Conservation (phyloP, 228 moss, liverwort and hornwort species). For the Sphagnum magellanicum region DNA sequence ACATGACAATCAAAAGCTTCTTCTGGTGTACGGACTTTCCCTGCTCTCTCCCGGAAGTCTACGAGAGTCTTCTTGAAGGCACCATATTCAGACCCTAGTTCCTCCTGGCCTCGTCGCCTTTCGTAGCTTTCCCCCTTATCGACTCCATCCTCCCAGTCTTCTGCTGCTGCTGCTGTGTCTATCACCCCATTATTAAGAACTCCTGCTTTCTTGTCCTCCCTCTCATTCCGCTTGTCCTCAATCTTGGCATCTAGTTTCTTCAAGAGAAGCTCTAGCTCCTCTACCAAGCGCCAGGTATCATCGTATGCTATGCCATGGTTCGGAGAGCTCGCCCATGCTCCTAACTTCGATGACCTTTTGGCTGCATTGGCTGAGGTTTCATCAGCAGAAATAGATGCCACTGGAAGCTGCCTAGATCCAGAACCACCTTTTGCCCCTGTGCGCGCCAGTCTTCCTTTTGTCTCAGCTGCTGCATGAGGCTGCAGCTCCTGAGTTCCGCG, state of each 20-base stretch:
- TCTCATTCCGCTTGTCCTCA: constrained; percentile 72
- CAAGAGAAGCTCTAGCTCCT: constrained; percentile 65
- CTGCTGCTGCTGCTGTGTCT: constrained; percentile 27
- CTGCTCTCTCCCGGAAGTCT: constrained; percentile 61
- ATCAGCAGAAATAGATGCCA: constrained; percentile 60
- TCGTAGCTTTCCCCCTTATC: constrained; percentile 48
- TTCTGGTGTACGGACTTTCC: constrained; percentile 52
- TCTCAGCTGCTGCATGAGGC: background rate
- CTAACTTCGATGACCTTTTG: constrained; percentile 61
- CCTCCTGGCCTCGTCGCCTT: constrained; percentile 54
- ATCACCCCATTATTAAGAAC: constrained; percentile 45
- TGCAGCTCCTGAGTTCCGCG: constrained; percentile 8
- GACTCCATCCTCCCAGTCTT: constrained; percentile 41
- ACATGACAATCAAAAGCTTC: constrained; percentile 89
- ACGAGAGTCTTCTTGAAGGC: constrained; percentile 43
- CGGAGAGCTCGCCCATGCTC: constrained; percentile 80
- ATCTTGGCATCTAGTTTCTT: constrained; percentile 70
- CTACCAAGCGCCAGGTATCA: constrained; percentile 78
- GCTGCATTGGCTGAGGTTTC: constrained; percentile 45
- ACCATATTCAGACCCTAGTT: constrained; percentile 62
- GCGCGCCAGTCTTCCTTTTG: constrained; percentile 14
- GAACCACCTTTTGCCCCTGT: constrained; percentile 4
- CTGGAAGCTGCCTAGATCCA: constrained; percentile 5
- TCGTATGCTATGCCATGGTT: constrained; percentile 76
- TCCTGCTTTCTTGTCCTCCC: constrained; percentile 66